Evolutionary conservation across 371 early-diverging fungal genomes (phyloP), one percentile per base, ranked within the genome.

Genomic region (Actinomortierella wolfii): DNA sequence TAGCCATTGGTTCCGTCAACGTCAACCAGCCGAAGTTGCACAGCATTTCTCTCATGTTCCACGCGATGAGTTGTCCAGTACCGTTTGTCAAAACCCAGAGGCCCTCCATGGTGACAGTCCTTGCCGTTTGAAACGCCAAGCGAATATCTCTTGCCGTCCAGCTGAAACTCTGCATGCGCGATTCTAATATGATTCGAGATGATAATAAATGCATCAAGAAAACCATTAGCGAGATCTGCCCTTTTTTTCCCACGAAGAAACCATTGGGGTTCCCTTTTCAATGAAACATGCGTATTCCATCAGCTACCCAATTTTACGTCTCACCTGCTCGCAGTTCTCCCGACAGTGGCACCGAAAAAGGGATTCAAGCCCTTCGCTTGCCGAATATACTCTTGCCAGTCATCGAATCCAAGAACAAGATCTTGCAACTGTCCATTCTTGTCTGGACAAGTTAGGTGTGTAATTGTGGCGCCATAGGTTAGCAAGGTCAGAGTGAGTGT

Each of bases 291-390:
- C 34, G 11, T n/a, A n/a, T n/a, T n/a, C n/a, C n/a, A n/a, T n/a
- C n/a, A n/a, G n/a, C n/a, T n/a, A n/a, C n/a, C n/a, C n/a, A n/a
- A n/a, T n/a, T n/a, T n/a, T n/a, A n/a, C n/a, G n/a, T n/a, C 58
- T 20, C 57, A 70, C 71, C 71, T 55, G 54, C 71, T 70, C 29
- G 71, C 71, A n/a, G 71, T 70, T 15, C 65, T 64, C 18, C 71
- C 71, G 24, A 70, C 64, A 21, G 49, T 64, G 7, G 58, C 50
- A 3, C 71, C 71, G 57, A 64, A 70, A 51, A 54, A 64, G 11
- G 71, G 71, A 48, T 70, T 70, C 55, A 70, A 17, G 29, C 61
- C 71, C 0, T 58, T 51, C 21, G 65, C 54, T 23, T 70, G 71
- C 2, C 49, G 57, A 13, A 65, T 51, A 28, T 70, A 70, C n/a